Conservation (phyloP, 306 rosid species). For the Spatholobus suberectus region DNA sequence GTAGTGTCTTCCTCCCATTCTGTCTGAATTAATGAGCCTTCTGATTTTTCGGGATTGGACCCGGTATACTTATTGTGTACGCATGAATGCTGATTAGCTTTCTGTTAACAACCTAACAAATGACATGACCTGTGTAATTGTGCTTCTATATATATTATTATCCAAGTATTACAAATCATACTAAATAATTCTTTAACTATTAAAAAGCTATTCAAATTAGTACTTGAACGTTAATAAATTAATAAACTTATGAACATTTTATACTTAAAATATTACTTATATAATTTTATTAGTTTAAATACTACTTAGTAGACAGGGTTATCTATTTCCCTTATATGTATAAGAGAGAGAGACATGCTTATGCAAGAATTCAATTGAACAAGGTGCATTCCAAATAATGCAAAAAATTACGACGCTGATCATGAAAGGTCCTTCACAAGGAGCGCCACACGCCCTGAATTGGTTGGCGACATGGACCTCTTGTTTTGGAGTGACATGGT, state of each 20-base stretch:
- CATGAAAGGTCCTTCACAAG: constrained; percentile 37
- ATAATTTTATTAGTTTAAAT: no score
- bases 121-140: not conserved
- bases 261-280: no score
- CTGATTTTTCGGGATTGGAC: not conserved
- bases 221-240: no score
- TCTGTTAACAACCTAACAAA: not conserved
- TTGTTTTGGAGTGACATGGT: not conserved
- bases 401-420: not conserved
- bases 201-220: no score
- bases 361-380: not conserved
- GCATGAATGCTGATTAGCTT: not conserved
- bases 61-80: not conserved
- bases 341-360: not conserved
- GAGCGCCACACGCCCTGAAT: constrained; percentile 32
- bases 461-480: constrained; percentile 31
- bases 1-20: not conserved
- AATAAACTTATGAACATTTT: no score
- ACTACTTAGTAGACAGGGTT: no score
- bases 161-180: no score
- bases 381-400: not conserved
- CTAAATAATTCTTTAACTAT: no score
- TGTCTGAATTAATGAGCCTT: constrained; percentile 24
- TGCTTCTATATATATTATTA: not conserved
- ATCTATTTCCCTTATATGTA: not conserved